phyloP scores from a whole-genome alignment of 768 basidiomycete genomes.

The Mycena haematopus region DNA sequence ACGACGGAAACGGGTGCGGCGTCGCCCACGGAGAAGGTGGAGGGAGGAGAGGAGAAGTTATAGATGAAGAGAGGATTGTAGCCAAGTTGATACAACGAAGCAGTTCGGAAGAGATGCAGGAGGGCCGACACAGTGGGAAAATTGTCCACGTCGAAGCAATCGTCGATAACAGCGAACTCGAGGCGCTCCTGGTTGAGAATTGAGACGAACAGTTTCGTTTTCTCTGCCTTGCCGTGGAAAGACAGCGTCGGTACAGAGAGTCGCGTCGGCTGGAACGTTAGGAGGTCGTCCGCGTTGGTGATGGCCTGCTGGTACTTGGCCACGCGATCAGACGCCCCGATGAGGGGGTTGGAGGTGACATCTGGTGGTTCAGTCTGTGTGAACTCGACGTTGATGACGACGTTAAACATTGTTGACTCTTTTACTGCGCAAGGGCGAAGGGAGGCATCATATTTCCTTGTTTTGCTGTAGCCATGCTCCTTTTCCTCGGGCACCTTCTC shows the following conservation, averaged over 20 bases:
- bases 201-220: slow-evolving; percentile 20
- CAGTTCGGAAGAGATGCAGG: slow-evolving; percentile 19
- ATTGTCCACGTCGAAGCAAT: slow-evolving; percentile 17
- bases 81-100: slow-evolving; percentile 20
- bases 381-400: slow-evolving; percentile 23
- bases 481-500: slow-evolving; percentile 10
- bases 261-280: slow-evolving; percentile 20
- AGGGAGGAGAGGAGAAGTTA: slow-evolving; percentile 15
- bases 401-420: slow-evolving; percentile 12
- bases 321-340: slow-evolving; percentile 14
- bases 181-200: slow-evolving; percentile 20
- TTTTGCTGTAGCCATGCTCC: slow-evolving; percentile 21
- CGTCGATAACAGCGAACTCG: slow-evolving; percentile 19
- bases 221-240: slow-evolving; percentile 23
- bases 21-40: slow-evolving; percentile 16
- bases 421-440: slow-evolving; percentile 21
- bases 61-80: slow-evolving; percentile 24
- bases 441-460: slow-evolving; percentile 18
- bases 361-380: slow-evolving; percentile 19
- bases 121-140: slow-evolving; percentile 21
- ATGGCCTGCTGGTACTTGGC: slow-evolving; percentile 27
- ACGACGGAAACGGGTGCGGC: slow-evolving; percentile 9
- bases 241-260: slow-evolving; percentile 23
- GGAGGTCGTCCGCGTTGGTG: slow-evolving; percentile 19
- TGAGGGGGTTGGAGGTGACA: slow-evolving; percentile 17